Conservation (phyloP, 2,329 filamentous ascomycete genomes). For the Xylaria polymorpha region DNA sequence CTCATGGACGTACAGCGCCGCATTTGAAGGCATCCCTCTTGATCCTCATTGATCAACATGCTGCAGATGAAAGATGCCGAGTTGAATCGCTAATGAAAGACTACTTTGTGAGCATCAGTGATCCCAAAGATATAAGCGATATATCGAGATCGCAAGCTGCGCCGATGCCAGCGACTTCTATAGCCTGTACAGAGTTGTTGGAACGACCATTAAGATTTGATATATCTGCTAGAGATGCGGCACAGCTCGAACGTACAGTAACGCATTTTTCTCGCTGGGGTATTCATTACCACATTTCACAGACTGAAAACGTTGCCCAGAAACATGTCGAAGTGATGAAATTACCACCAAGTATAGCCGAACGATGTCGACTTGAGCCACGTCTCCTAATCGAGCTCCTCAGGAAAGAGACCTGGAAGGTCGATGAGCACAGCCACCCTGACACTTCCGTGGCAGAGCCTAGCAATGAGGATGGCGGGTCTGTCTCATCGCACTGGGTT, state of each 20-base stretch:
- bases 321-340: conserved; percentile 61
- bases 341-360: conserved; percentile 78
- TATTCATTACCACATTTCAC: conserved; percentile 68
- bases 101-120: conserved; percentile 56
- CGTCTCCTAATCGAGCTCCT: conserved; percentile 78
- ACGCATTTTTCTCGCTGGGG: conserved; percentile 79
- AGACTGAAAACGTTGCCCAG: conserved; percentile 17
- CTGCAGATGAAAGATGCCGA: conserved; percentile 87
- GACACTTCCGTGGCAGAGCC: conserved; percentile 4
- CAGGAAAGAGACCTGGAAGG: conserved; percentile 77
- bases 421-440: conserved; percentile 59
- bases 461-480: conserved; percentile 16
- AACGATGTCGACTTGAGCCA: conserved; percentile 80
- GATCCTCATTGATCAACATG: conserved; percentile 90
- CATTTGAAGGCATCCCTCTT: conserved; percentile 56
- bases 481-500: conserved; percentile 62
- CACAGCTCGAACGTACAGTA: conserved; percentile 65
- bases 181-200: conserved; percentile 53
- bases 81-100: conserved; percentile 76
- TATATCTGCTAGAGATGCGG: conserved; percentile 68
- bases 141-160: neutral
- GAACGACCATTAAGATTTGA: conserved; percentile 72
- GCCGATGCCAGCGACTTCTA: conserved; percentile 18
- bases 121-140: conserved; percentile 17
- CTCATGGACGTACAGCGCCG: neutral